Evolutionary conservation across 768 basidiomycete species (phyloP).

Genomic region (Boletus rubroflammeus): DNA sequence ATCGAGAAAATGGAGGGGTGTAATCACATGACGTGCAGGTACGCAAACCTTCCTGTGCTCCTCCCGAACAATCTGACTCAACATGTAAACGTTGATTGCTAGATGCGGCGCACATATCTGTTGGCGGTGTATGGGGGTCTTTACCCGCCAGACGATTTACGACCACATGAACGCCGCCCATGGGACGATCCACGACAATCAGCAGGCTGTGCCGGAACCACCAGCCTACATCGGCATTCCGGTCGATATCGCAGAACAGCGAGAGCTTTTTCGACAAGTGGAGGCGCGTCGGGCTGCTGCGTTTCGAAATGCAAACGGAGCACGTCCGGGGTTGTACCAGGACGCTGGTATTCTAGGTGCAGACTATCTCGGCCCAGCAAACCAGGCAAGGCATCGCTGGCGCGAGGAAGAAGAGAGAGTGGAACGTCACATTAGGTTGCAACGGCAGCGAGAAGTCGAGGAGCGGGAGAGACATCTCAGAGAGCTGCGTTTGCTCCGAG

Average conservation of each 20-base stretch:
- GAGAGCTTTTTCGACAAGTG: conserved; percentile 12
- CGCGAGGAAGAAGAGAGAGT: neutral
- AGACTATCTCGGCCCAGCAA: neutral
- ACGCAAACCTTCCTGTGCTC: neutral
- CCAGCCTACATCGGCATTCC: conserved; percentile 8
- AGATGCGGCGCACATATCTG: conserved; percentile 76
- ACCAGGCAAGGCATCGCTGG: neutral
- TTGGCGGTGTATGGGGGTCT: conserved; percentile 56
- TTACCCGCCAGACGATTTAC: conserved; percentile 32
- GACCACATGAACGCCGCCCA: conserved; percentile 37
- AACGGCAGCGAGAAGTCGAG: conserved; percentile 2
- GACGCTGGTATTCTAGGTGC: neutral
- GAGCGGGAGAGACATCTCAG: conserved; percentile 2
- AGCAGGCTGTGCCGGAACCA: neutral
- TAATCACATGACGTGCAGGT: conserved; percentile 71
- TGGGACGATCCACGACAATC: conserved; percentile 27
- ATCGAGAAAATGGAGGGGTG: conserved; percentile 75
- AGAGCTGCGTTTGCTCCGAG: neutral
- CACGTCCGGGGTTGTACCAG: neutral
- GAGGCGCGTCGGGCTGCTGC: conserved; percentile 10
- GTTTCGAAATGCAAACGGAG: neutral
- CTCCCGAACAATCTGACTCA: no score
- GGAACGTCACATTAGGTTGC: neutral
- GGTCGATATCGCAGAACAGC: conserved; percentile 22
- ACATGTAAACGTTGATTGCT: no score